A percentile compares a stretch with the other conserved stretches of the same genome.
Conservation (phyloP, 257 asterid species). For the Solanum pinnatisectum region DNA sequence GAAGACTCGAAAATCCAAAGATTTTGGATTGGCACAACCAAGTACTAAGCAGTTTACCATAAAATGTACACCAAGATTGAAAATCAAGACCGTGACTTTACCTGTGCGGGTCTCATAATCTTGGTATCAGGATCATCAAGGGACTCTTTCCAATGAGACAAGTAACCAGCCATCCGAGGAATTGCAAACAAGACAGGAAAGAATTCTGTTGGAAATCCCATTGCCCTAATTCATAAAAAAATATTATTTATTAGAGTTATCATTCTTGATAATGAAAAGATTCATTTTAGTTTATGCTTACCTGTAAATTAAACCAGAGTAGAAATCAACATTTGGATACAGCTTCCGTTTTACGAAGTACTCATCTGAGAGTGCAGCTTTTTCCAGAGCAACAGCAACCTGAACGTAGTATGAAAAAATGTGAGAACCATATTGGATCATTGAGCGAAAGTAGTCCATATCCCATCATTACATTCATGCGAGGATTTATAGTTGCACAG, state of each 20-base stretch:
- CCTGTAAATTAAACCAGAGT: conserved; percentile 95
- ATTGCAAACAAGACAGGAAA: conserved; percentile 89
- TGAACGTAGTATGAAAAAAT: conserved; percentile 15
- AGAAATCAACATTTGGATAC: conserved; percentile 96
- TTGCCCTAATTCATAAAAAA: conserved; percentile 49
- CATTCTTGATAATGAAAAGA: not conserved
- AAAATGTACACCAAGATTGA: not conserved
- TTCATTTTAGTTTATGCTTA: not conserved
- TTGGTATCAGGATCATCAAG: conserved; percentile 93
- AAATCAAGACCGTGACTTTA: not conserved
- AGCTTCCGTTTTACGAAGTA: conserved; percentile 93
- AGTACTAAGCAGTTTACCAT: not conserved
- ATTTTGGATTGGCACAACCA: not conserved
- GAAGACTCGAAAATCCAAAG: not conserved
- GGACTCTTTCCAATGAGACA: conserved; percentile 97
- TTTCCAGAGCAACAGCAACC: conserved; percentile 97
- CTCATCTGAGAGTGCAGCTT: conserved; percentile 91
- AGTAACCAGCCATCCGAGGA: conserved; percentile 98
- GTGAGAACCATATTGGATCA: not conserved
- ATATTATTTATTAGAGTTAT: not conserved
- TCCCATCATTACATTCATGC: not conserved
- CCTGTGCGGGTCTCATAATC: conserved; percentile 99
- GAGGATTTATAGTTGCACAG: not conserved
- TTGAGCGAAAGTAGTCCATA: not conserved
- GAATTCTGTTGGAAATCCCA: conserved; percentile 98